Base-by-base conservation (phyloP, 2,329 filamentous ascomycete genomes). In the Didymella pinodella region DNA sequence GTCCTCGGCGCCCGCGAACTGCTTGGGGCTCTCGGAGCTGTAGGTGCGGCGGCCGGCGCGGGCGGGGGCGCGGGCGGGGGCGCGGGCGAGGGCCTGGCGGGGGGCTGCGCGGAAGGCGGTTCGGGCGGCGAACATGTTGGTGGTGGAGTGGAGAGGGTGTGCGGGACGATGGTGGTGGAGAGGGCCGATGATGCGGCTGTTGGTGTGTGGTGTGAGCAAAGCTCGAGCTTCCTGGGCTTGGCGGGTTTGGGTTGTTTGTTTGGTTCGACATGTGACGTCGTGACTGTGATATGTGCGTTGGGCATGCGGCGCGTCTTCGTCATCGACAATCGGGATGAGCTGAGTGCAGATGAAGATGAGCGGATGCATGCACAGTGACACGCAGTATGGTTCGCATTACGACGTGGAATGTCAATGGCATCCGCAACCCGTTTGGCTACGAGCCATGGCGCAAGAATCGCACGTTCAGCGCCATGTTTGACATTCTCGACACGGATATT, bases 401-500 rank as follows among this genome's bases (percentile, higher is more conserved):
- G 36, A 74, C 72, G 50, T 82, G 80, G 82, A 84, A 84, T 71
- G 82, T 84, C 70, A 84, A 84, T 63, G 82, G 82, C 71, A 83
- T 84, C 57, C 80, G 82, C 62, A 84, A 84, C 63, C 82, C 82
- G n/a, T 83, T 84, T 71, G 77, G 79, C 41, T 83, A 84, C 67
- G 79, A 81, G 66, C 82, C 82, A 79, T 84, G 82, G 82, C 79
- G 81, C 67, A 71, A 75, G 44, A 76, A 74, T 25, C 75, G 80
- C 57, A 78, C 80, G 14, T 83, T 82, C 70, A 73, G 76, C 45
- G 85, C 89, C 65, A 98, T 98, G 95, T 98, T 99, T 78, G 91
- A 97, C 66, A 91, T 90, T 43, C 85, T 99, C 7, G 91, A 95
- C 75, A 88, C 93, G 52, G 95, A 99, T 75, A 95, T 99, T 64